phyloP scores from a whole-genome alignment of 2,329 filamentous ascomycete genomes.

The Penicillium griseofulvum region DNA sequence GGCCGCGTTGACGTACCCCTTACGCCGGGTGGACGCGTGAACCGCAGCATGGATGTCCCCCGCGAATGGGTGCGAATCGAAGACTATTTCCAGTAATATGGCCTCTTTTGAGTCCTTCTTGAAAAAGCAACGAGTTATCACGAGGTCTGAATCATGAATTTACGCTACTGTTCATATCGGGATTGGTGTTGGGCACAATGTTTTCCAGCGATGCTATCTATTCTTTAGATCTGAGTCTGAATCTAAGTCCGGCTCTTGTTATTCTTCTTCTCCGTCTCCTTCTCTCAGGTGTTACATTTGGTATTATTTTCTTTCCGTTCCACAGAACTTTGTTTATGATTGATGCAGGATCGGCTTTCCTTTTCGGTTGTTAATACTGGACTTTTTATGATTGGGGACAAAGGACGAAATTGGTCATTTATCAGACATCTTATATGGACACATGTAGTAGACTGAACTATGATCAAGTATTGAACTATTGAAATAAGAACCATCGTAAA shows the following conservation, averaged over 20 bases:
- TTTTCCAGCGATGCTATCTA: conserved; percentile 3
- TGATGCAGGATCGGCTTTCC: neutral
- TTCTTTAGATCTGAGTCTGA: neutral
- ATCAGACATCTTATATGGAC: neutral
- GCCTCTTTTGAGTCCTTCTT: neutral
- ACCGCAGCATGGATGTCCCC: conserved; percentile 64
- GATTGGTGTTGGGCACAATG: conserved; percentile 2
- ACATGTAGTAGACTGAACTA: neutral
- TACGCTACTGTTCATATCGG: conserved; percentile 16
- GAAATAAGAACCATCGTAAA: neutral
- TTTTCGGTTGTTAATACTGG: conserved; percentile 2
- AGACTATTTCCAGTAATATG: conserved; percentile 19
- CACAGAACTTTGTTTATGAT: neutral
- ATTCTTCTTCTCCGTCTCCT: neutral
- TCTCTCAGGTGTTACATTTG: neutral
- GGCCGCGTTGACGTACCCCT: conserved; percentile 57
- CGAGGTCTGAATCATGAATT: conserved; percentile 23
- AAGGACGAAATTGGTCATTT: neutral
- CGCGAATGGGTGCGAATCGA: conserved; percentile 52
- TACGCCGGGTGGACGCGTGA: conserved; percentile 61
- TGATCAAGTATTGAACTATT: neutral
- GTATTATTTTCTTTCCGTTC: neutral
- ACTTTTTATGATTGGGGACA: neutral
- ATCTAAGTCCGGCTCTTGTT: neutral
- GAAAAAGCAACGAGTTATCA: neutral